Evolutionary conservation across 495 filamentous ascomycete genomes (phyloP).

Genomic region (Gamarada debralockiae): DNA sequence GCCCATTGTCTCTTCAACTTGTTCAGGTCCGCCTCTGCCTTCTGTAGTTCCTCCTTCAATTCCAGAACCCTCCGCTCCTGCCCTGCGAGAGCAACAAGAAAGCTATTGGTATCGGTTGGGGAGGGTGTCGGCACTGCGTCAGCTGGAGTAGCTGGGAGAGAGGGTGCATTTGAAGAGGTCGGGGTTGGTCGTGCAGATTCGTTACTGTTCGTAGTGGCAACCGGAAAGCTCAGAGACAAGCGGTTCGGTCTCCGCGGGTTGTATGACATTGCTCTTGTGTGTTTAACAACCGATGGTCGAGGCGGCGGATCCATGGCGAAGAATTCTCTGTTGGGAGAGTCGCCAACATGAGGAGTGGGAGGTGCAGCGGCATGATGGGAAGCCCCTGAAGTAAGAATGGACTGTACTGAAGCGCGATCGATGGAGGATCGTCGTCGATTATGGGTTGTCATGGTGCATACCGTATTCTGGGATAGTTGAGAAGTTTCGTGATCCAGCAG

Average conservation of each 20-base stretch:
- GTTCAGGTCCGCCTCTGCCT: constrained; percentile 73
- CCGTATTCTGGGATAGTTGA: constrained; percentile 11
- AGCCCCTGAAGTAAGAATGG: constrained; percentile 26
- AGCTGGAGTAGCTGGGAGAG: constrained; percentile 44
- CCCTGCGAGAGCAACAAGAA: constrained; percentile 83
- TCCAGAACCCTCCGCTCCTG: constrained; percentile 94
- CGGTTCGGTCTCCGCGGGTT: constrained; percentile 65
- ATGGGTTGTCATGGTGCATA: constrained; percentile 23
- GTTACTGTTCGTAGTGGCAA: constrained; percentile 34
- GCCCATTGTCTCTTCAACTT: constrained; percentile 82
- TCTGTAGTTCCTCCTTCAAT: constrained; percentile 78
- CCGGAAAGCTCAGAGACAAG: constrained; percentile 76
- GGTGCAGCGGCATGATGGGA: constrained; percentile 16
- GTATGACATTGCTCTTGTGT: constrained; percentile 49
- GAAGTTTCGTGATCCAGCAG: constrained; percentile 12
- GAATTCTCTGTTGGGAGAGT: constrained; percentile 18
- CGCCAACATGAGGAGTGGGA: constrained; percentile 20
- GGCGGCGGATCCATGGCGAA: constrained; percentile 25
- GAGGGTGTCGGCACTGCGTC: constrained; percentile 36
- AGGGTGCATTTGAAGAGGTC: constrained; percentile 32
- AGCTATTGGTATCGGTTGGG: constrained; percentile 66
- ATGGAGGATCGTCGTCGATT: constrained; percentile 21
- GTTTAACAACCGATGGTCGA: constrained; percentile 31
- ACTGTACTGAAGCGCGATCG: constrained; percentile 29
- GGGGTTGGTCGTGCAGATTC: constrained; percentile 26